Evolutionary conservation across 75 land plant species (phyloP).

Genomic region (Pinus taeda): DNA sequence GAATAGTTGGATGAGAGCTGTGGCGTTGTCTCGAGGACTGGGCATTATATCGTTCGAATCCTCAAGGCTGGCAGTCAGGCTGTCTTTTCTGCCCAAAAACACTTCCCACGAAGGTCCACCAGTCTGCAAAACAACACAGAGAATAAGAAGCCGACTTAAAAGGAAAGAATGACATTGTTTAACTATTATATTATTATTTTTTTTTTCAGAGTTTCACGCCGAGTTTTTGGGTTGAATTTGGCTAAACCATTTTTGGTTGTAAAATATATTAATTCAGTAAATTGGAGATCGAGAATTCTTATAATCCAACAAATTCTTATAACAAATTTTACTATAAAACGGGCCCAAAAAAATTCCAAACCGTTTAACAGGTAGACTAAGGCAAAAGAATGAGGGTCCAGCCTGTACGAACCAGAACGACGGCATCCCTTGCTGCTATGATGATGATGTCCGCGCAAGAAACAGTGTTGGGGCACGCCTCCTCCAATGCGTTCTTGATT

Average conservation of each 20-base stretch:
- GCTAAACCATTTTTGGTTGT: no score
- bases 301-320: no score
- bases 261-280: no score
- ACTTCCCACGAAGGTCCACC: slow-evolving; percentile 78
- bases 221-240: no score
- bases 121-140: slow-evolving; percentile 20
- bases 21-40: slow-evolving; percentile 61
- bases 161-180: no score
- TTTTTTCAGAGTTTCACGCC: no score
- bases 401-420: slow-evolving; percentile 34
- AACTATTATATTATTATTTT: no score
- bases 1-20: slow-evolving; percentile 48
- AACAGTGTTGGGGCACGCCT: slow-evolving; percentile 44
- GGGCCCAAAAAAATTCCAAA: no score
- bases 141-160: background rate
- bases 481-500: slow-evolving; percentile 49
- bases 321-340: no score
- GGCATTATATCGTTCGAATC: slow-evolving; percentile 63
- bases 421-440: slow-evolving; percentile 68
- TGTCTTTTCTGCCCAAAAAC: slow-evolving; percentile 64
- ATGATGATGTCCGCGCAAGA: slow-evolving; percentile 72
- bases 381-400: background rate
- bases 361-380: no score
- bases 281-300: no score
- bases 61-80: slow-evolving; percentile 61